Evolutionary conservation across 345 rosid species (phyloP).

Genomic region (Linum usitatissimum): DNA sequence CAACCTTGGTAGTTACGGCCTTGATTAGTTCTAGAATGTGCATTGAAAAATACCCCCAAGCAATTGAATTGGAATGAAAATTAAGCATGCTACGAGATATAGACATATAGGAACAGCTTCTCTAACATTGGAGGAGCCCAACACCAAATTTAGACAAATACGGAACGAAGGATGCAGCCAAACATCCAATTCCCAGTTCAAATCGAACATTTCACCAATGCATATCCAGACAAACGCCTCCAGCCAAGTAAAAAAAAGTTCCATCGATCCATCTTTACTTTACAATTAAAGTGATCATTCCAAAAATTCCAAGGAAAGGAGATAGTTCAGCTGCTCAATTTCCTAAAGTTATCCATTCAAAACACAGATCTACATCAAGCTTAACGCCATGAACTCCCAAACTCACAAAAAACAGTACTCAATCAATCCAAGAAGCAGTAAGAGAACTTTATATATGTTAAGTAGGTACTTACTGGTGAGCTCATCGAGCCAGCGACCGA

Average conservation of each 20-base stretch:
- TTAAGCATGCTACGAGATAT: too few species aligned
- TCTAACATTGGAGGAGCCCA: not conserved
- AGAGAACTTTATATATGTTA: not conserved
- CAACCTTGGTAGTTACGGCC: not conserved
- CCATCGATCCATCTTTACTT: too few species aligned
- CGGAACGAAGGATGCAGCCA: not conserved
- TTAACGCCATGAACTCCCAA: not conserved
- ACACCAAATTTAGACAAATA: not conserved
- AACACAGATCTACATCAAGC: not conserved
- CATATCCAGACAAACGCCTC: not conserved
- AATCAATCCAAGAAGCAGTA: not conserved
- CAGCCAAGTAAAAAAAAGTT: too few species aligned
- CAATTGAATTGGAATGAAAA: too few species aligned
- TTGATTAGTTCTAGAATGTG: not conserved
- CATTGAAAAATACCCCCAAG: not conserved
- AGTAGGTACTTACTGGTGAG: not conserved
- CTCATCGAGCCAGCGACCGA: not conserved
- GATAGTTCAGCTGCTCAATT: too few species aligned
- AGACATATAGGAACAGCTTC: not conserved
- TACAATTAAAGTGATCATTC: too few species aligned
- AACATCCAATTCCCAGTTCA: not conserved
- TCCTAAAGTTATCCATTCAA: too few species aligned
- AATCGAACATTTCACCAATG: not conserved
- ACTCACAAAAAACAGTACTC: too few species aligned
- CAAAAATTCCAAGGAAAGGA: too few species aligned